These are phyloP conservation scores for Apiospora aurea DNA, from an alignment of 2,329 filamentous ascomycete species.

Conservation along the genomic window DNA sequence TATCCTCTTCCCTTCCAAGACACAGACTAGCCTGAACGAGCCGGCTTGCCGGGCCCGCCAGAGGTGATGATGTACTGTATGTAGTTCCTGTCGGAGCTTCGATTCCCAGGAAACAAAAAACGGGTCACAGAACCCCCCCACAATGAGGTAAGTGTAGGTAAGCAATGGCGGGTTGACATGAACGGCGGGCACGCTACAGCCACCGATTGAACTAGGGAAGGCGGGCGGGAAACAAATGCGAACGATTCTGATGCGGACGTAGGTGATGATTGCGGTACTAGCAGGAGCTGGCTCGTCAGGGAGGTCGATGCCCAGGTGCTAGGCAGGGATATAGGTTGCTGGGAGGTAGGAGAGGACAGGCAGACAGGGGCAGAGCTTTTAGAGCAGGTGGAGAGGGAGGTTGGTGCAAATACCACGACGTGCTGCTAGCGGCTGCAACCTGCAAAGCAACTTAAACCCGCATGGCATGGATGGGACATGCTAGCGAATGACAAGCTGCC, in stretches of 20 bases:
- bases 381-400: background rate
- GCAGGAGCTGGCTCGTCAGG: background rate
- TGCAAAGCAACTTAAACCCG: conserved; percentile 4
- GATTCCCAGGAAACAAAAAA: background rate
- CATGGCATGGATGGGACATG: background rate
- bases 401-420: background rate
- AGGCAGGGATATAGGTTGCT: conserved; percentile 1
- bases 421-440: conserved; percentile 1
- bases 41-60: background rate
- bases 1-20: background rate
- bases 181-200: background rate
- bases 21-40: background rate
- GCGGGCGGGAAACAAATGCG: background rate
- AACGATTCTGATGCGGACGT: background rate
- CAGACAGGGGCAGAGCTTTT: background rate
- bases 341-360: background rate
- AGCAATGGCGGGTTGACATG: background rate
- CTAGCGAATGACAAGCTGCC: conserved; percentile 13
- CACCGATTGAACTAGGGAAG: background rate
- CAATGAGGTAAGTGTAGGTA: conserved; percentile 9
- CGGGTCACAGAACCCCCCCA: conserved; percentile 5
- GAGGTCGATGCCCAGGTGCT: conserved; percentile 12
- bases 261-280: background rate
- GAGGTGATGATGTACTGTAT: background rate
- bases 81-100: background rate